A percentile compares a stretch with the other conserved stretches of the same genome.
Conservation (phyloP, 441 rosid genomes). For the Populus trichocarpa region DNA sequence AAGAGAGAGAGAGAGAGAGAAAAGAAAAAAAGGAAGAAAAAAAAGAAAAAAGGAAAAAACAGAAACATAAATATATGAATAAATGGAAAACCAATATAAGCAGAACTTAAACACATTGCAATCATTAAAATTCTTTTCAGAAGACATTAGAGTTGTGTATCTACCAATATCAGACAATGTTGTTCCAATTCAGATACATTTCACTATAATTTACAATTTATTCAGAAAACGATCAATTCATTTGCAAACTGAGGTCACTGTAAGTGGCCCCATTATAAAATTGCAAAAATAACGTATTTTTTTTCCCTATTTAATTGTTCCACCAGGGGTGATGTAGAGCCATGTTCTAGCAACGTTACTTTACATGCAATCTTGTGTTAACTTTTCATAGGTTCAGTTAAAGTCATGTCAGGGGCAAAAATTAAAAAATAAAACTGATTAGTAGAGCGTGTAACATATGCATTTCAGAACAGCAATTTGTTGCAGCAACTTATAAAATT, state of each 20-base stretch:
- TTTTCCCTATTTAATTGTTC: not conserved
- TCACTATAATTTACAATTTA: not conserved
- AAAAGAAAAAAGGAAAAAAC: not conserved
- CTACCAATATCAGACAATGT: not conserved
- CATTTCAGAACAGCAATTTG: not conserved
- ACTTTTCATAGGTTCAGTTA: not conserved
- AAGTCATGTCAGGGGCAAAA: not conserved
- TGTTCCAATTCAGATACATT: not conserved
- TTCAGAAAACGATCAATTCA: not conserved
- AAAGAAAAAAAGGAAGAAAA: accelerated
- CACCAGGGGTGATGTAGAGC: not conserved
- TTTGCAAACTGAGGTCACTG: not conserved
- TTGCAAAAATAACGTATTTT: not conserved
- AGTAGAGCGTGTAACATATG: not conserved
- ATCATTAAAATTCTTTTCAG: not conserved
- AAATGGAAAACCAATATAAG: not conserved
- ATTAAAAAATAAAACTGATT: too few species aligned
- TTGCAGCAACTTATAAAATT: not conserved
- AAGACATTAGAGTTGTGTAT: not conserved
- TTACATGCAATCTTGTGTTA: not conserved
- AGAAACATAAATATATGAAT: too few species aligned
- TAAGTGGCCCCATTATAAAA: not conserved
- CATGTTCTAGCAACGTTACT: not conserved
- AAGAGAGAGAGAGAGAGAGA: accelerated
- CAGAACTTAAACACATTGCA: not conserved